Base-by-base conservation (phyloP, 2,329 filamentous ascomycete species). In the Fusarium continuum region DNA sequence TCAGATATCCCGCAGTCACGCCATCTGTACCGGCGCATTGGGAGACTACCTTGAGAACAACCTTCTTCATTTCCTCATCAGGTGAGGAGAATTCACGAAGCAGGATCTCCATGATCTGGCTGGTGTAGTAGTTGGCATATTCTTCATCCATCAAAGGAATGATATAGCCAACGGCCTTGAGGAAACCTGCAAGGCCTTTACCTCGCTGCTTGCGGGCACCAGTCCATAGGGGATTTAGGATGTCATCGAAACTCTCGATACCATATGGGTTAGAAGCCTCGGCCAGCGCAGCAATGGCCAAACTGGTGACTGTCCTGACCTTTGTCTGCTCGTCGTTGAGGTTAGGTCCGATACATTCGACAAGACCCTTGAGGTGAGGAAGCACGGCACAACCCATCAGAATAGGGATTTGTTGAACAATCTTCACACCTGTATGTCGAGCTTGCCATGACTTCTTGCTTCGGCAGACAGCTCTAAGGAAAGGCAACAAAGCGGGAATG, bases 371-470 rank as follows among this genome's bases (percentile, higher is more conserved):
- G 48, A 99, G 83, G 77, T 99, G 94, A 28, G 95, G 95, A 22
- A 99, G 81, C 46, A 99, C 92, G 38, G 95, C 95, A 74, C 95
- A 99, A 23, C 95, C 95, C 95, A 99, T 99, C 6, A 99, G 81
- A 68, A 99, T 99, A 19, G 95, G 94, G 71, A 99, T 98, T 75
- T 99, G 95, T 76, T 99, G 95, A 14, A 99, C 91, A 74, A 99
- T 99, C 82, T 99, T 99, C 66, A 99, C 95, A 80, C 95, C 95
- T 3, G 95, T 99, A 76, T 99, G 95, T 61, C 95, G 86, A 48
- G 95, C 95, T 75, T 98, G 93, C 95, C 95, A 99, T 53, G 95
- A 98, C 79, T 99, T 99, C 79, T 98, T 98, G 80, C 93, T 97
- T 75, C 93, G 89, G 75, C 95, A 99, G 16, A 99, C 95, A 58